Conservation (phyloP, 225 moss, liverwort and hornwort species). For the Takakia lepidozioides region DNA sequence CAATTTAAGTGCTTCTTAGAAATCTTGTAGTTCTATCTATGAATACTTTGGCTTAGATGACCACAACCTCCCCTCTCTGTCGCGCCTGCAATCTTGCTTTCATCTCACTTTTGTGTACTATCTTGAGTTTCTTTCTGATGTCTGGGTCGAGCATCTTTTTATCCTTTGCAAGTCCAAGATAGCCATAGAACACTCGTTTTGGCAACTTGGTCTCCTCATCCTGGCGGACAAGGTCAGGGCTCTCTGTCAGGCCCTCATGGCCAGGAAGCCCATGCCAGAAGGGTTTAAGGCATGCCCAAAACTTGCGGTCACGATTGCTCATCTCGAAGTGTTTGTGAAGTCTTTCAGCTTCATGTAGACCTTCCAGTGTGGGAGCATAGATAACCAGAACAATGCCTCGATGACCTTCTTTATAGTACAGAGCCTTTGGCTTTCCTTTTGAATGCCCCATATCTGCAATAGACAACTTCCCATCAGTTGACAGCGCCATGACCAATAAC, state of each 20-base stretch:
- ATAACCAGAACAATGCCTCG: conserved; percentile 8
- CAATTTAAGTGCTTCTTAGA: too few species aligned
- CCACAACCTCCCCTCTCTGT: too few species aligned
- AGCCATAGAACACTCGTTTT: conserved; percentile 13
- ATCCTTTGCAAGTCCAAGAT: conserved; percentile 12
- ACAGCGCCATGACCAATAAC: too few species aligned
- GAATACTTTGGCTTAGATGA: too few species aligned
- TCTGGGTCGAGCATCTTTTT: too few species aligned
- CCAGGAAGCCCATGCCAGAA: conserved; percentile 18
- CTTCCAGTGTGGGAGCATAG: conserved; percentile 5
- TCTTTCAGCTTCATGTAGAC: conserved; percentile 12
- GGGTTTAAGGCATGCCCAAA: conserved; percentile 10
- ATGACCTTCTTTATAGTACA: conserved; percentile 11
- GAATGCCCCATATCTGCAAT: conserved; percentile 14
- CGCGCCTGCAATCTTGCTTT: too few species aligned
- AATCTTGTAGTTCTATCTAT: too few species aligned
- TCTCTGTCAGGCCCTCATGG: conserved; percentile 11
- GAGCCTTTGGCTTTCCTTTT: conserved; percentile 9
- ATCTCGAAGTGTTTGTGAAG: conserved; percentile 13
- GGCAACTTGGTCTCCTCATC: conserved; percentile 9
- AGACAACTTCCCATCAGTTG: too few species aligned
- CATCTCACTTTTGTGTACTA: too few species aligned
- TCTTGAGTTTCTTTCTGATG: too few species aligned
- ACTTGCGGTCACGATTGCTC: conserved; percentile 8
- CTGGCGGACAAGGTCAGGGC: conserved; percentile 13